These are phyloP conservation scores for Populus hybrid DNA, from an alignment of 441 rosid species.

Conservation along the genomic window DNA sequence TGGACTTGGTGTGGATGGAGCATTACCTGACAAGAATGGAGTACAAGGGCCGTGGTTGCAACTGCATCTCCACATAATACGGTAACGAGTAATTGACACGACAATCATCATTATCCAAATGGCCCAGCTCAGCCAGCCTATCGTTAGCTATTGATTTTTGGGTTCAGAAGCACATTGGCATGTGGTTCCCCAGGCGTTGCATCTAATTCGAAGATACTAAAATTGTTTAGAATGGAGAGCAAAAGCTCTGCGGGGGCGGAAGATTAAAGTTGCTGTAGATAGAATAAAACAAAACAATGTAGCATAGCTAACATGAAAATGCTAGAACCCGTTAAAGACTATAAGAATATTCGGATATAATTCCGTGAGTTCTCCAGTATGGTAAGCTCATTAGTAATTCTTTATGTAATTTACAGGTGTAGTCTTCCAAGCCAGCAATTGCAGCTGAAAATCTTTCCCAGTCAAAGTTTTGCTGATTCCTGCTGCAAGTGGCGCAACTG, in stretches of 20 bases:
- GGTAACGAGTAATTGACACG: too few relatives aligned
- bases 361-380: constrained; percentile 53
- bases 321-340: background rate
- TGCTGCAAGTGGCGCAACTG: constrained; percentile 3
- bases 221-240: background rate
- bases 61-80: too few relatives aligned
- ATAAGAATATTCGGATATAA: constrained; percentile 28
- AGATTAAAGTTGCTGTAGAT: background rate
- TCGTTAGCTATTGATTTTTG: background rate
- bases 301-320: background rate
- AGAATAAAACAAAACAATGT: background rate
- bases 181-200: background rate
- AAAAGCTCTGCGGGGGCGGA: background rate
- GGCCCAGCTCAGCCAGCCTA: background rate
- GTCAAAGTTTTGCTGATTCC: constrained; percentile 19
- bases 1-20: too few relatives aligned
- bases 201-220: background rate
- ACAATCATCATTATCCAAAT: too few relatives aligned
- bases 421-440: constrained; percentile 47
- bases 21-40: too few relatives aligned
- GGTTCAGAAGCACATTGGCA: background rate
- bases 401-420: constrained; percentile 35
- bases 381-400: constrained; percentile 54
- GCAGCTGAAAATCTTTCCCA: constrained; percentile 43
- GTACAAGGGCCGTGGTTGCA: too few relatives aligned